Conservation (phyloP, 257 asterid genomes). For the Agastache rugosa region DNA sequence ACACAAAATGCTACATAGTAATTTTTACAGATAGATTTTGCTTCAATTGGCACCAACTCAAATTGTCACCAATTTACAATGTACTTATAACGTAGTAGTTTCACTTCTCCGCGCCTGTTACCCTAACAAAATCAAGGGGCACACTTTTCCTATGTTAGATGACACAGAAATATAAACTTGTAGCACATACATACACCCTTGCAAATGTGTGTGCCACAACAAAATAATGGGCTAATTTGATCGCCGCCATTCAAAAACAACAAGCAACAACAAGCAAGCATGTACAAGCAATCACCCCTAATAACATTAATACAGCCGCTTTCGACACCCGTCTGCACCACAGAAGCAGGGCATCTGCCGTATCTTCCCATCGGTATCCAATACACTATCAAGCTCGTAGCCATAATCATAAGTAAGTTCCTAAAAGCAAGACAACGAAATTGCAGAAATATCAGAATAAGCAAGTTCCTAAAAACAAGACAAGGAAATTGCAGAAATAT, state of each 20-base stretch:
- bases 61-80: slow-evolving; percentile 9
- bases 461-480: slow-evolving; percentile 65
- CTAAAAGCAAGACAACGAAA: slow-evolving; percentile 41
- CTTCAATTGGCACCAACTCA: background rate
- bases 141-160: background rate
- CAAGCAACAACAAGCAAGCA: background rate
- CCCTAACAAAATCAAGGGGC: background rate
- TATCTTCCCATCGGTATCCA: slow-evolving; percentile 67
- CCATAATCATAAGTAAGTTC: slow-evolving; percentile 85
- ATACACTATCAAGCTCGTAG: slow-evolving; percentile 73
- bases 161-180: background rate
- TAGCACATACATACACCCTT: background rate
- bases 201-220: background rate
- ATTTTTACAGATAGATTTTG: background rate
- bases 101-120: background rate
- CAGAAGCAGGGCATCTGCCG: slow-evolving; percentile 64
- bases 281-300: slow-evolving; percentile 21
- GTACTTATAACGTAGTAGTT: background rate
- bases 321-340: slow-evolving; percentile 74
- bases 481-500: background rate
- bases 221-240: slow-evolving; percentile 13
- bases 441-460: no score
- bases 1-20: background rate
- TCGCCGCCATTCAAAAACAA: background rate
- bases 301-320: slow-evolving; percentile 56